Percentiles rank a stretch among this genome's conserved stretches.
These are phyloP conservation scores for Vitellaria paradoxa DNA, from an alignment of 179 eudicot genomes.

Conservation along the genomic window DNA sequence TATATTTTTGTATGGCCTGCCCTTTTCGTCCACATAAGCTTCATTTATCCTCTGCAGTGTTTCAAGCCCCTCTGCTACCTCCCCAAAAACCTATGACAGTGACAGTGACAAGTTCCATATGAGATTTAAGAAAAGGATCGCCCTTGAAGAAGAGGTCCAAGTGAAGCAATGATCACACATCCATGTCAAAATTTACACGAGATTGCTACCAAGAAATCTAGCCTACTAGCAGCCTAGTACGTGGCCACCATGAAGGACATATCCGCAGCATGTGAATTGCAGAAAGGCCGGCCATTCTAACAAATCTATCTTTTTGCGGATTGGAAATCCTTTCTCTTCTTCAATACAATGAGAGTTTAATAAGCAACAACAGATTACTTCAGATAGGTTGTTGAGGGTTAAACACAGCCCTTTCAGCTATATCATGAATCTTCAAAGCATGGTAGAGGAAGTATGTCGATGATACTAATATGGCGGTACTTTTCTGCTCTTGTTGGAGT, in stretches of 20 bases:
- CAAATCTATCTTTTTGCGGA: not conserved
- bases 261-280: not conserved
- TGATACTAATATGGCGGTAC: too few species aligned
- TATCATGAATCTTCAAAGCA: not conserved
- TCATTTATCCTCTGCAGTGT: slow-evolving; percentile 79
- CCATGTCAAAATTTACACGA: not conserved
- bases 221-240: not conserved
- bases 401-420: too few species aligned
- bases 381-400: too few species aligned
- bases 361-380: too few species aligned
- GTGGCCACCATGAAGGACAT: not conserved
- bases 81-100: slow-evolving; percentile 74
- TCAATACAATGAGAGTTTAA: too few species aligned
- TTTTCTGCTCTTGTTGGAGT: not conserved
- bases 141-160: not conserved
- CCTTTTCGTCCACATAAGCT: slow-evolving; percentile 85
- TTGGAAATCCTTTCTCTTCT: not conserved
- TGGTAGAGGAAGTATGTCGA: not conserved
- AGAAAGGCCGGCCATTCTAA: not conserved
- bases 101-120: not conserved
- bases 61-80: slow-evolving; percentile 91
- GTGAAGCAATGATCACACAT: not conserved
- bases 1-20: slow-evolving; percentile 83
- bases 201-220: too few species aligned
- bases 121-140: not conserved